Evolutionary conservation across 192 early-diverging fungal species (phyloP), one percentile per base, ranked within the genome.

Genomic region (Oehlia diaphana): DNA sequence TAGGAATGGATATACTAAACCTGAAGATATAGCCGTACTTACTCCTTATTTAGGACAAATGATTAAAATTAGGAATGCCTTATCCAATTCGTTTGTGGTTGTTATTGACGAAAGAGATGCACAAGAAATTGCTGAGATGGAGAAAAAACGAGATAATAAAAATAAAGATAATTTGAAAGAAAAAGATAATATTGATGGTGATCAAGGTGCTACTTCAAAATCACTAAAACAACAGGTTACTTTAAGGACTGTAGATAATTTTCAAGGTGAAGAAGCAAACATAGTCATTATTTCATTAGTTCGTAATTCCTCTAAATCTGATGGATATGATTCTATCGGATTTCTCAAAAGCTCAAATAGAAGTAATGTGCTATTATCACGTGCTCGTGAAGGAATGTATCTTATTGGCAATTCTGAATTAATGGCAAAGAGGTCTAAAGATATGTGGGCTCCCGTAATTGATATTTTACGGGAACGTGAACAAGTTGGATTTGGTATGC

Each of bases 361-460:
- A 12, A 83, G 86, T 5, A 91, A 90, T 33, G 90, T 91, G 2
- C 61, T 90, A 5, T 42, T 90, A 1, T 90, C 89, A 16, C 81
- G 90, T 26, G 90, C 90, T 0, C 67, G 86, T 63, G 89, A 91
- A 76, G 90, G 90, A 3, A 86, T 91, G 87, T 91, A 81, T 39
- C 73, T 91, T 16, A 53, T 91, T 26, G 90, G 90, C 2, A 86
- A 90, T 44, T 77, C 86, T 1, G 47, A 62, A 0, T 72, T 90
- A 0, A 83, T 90, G 77, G 66, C 62, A 61, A 63, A 66, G 2
- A 39, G 73, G 9, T 68, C 77, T 13, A 16, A 2, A 19, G 12
- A 68, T 3, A 81, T 87, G 8, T 90, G 89, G 89, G 77, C 79
- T 47, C 64, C 37, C 1, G 86, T 90, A 12, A 82, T 90, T 9